Base-by-base conservation (phyloP, 2,329 filamentous ascomycete species). In the Sordariomycetes sp. region DNA sequence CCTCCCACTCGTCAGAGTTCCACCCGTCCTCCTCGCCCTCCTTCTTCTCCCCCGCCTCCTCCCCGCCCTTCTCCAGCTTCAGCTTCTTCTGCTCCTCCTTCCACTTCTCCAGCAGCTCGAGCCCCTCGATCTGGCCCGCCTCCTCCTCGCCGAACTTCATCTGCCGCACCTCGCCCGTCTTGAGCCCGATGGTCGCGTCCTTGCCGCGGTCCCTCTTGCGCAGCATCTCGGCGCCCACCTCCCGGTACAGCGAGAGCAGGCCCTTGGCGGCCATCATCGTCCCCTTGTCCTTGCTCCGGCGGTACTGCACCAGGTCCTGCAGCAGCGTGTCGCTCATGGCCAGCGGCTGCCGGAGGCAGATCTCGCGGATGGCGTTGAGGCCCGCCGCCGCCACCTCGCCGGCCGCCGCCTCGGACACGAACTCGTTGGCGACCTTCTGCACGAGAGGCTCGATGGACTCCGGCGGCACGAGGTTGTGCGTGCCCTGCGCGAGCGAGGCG, bases 221-320 rank as follows among this genome's bases (percentile, higher is more conserved):
- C 60, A 99, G 76, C 74, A 97, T 82, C 64, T 96, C 89, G 0
- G 94, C 90, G 40, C 88, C 91, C 16, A 96, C 88, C 68, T 97
- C 92, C 64, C 94, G 81, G 76, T 96, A 99, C 6, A 99, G 78
- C 25, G 90, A 90, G 50, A 99, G 77, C 7, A 99, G 77, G 62
- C 94, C 93, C 70, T 94, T 93, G 16, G 93, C 91, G 8, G 94
- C 94, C 94, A 99, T 97, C 82, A 96, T 92, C n/a, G 94, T 89
- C 60, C 93, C 92, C 77, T 97, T 99, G 69, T 99, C 94, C 70
- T 99, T 99, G 69, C 90, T 96, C 77, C 95, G 96, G 61, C 90
- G 84, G 74, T 99, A 97, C 76, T 94, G 88, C 11, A 97, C 91
- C 57, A 99, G 75, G 76, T 99, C 94, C 70, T 99, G 93, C 34